A percentile compares a stretch with the other conserved stretches of the same genome.
phyloP scores from a whole-genome alignment of 192 early-diverging fungal genomes.

The Backusella liffmaniae region DNA sequence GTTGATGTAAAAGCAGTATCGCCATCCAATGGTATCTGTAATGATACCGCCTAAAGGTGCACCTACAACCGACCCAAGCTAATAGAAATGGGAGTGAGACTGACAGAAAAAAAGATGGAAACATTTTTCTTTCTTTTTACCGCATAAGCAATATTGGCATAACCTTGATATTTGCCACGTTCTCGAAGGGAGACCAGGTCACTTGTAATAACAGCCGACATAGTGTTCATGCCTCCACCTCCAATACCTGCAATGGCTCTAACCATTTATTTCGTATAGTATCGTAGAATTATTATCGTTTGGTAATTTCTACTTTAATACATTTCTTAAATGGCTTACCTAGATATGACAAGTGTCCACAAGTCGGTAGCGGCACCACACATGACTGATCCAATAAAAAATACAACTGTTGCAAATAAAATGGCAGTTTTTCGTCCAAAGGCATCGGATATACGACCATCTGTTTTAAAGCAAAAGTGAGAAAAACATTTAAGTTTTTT shows the following conservation, averaged over 20 bases:
- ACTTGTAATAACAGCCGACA: conserved; percentile 69
- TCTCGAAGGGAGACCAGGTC: conserved; percentile 73
- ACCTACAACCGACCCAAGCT: conserved; percentile 57
- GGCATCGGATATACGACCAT: conserved; percentile 70
- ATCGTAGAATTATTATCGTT: too few relatives aligned
- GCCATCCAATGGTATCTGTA: conserved; percentile 51
- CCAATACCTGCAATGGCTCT: conserved; percentile 72
- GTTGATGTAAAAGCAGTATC: conserved; percentile 76
- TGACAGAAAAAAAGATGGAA: too few relatives aligned
- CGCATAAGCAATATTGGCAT: conserved; percentile 30
- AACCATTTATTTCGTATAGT: too few relatives aligned
- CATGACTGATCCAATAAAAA: conserved; percentile 64
- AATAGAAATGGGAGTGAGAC: too few relatives aligned
- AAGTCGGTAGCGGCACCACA: conserved; percentile 58
- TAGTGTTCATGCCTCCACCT: conserved; percentile 53
- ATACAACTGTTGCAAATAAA: conserved; percentile 55
- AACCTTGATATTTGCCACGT: conserved; percentile 56
- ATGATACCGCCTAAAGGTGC: conserved; percentile 67
- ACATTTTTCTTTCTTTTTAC: conserved; percentile 4
- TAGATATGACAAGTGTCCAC: conserved; percentile 55
- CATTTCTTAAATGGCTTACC: conserved; percentile 16
- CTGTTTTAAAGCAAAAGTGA: not conserved
- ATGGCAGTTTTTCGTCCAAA: conserved; percentile 71
- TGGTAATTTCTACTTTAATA: too few relatives aligned
- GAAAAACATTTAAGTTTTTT: not conserved